Conservation (phyloP, 768 basidiomycete species). For the Mycena indigotica region DNA sequence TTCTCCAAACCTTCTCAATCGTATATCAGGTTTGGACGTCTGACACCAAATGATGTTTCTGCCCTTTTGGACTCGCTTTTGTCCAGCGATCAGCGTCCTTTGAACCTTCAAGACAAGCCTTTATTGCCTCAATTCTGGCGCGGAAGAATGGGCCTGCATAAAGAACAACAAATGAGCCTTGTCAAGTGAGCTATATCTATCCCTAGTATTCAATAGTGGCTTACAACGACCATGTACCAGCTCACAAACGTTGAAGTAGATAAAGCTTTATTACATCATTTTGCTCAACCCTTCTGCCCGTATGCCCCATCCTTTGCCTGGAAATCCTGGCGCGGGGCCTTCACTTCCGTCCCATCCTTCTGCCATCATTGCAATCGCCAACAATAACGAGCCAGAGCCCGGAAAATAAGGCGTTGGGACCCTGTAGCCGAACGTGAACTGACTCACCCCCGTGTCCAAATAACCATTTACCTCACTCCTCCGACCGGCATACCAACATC, state of each 20-base stretch:
- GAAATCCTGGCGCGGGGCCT: constrained; percentile 43
- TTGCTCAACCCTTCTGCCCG: constrained; percentile 37
- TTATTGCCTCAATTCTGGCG: constrained; percentile 60
- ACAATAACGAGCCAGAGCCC: constrained; percentile 53
- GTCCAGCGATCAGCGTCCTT: constrained; percentile 30
- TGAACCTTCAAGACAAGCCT: constrained; percentile 34
- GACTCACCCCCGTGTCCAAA: background rate
- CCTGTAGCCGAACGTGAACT: constrained; percentile 13
- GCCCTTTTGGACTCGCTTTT: constrained; percentile 50
- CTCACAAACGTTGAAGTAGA: too few relatives aligned
- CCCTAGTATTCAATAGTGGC: too few relatives aligned
- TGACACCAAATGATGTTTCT: constrained; percentile 61
- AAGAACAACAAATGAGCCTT: constrained; percentile 55
- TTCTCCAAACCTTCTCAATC: constrained; percentile 4
- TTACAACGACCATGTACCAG: too few relatives aligned
- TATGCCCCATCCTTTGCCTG: constrained; percentile 41
- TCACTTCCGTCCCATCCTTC: constrained; percentile 55
- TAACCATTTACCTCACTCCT: constrained; percentile 36
- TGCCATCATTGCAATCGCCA: constrained; percentile 60
- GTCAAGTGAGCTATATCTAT: constrained; percentile 23
- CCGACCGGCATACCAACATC: constrained; percentile 64
- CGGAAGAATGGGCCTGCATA: constrained; percentile 68
- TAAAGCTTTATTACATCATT: constrained; percentile 38
- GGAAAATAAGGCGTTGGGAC: constrained; percentile 65
- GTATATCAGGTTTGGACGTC: constrained; percentile 59